Evolutionary conservation across 176 grass and related monocot genomes (phyloP).

Genomic region (Puya raimondii): DNA sequence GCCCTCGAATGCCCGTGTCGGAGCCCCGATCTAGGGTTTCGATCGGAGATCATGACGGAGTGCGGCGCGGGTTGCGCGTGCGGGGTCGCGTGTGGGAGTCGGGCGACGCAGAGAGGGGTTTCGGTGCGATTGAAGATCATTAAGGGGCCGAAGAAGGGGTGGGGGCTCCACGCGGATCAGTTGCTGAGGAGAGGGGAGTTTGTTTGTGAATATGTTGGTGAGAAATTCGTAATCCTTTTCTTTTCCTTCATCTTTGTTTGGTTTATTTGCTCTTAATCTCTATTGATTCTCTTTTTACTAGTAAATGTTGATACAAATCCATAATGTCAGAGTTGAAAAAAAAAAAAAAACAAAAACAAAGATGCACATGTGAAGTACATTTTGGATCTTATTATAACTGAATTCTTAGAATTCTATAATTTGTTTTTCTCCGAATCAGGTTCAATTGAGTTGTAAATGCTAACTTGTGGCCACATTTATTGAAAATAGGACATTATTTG

Average conservation of each 20-base stretch:
- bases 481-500: no score
- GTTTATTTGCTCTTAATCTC: no score
- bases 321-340: no score
- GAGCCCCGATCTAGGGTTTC: conserved; percentile 2
- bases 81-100: conserved; percentile 38
- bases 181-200: conserved; percentile 31
- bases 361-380: no score
- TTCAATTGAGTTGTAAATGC: no score
- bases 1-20: conserved; percentile 15
- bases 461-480: no score
- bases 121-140: conserved; percentile 37
- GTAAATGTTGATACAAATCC: no score
- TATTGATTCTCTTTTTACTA: no score
- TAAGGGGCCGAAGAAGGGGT: conserved; percentile 53
- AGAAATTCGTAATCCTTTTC: background rate
- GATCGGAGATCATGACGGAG: conserved; percentile 45
- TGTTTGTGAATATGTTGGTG: conserved; percentile 83
- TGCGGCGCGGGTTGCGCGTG: conserved; percentile 48
- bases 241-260: background rate
- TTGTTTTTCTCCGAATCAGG: no score
- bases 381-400: no score
- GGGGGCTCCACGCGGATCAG: conserved; percentile 61
- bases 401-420: no score
- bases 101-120: conserved; percentile 51
- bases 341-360: no score